phyloP scores from a whole-genome alignment of 2,329 filamentous ascomycete genomes.

The Pseudopyricularia cyperi region DNA sequence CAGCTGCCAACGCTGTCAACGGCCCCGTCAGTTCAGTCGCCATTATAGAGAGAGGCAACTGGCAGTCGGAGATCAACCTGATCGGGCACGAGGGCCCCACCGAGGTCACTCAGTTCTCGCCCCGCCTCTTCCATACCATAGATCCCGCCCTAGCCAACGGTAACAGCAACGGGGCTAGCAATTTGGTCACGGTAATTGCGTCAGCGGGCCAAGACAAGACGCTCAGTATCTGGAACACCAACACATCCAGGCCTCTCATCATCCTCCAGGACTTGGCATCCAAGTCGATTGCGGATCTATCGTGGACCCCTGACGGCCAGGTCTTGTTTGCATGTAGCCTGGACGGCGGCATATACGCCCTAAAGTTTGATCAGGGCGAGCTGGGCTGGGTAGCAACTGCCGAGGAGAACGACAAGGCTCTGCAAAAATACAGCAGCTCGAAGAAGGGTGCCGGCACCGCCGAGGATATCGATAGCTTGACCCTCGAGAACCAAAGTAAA shows the following conservation, averaged over 20 bases:
- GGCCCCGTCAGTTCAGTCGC: constrained; percentile 94
- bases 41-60: constrained; percentile 81
- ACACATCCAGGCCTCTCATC: constrained; percentile 78
- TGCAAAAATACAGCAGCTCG: constrained; percentile 85
- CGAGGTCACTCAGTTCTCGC: constrained; percentile 95
- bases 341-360: constrained; percentile 74
- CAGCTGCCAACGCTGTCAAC: constrained; percentile 92
- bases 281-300: constrained; percentile 87
- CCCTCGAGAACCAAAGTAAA: constrained; percentile 84
- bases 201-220: constrained; percentile 96
- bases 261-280: constrained; percentile 78
- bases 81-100: constrained; percentile 96
- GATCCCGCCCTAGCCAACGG: constrained; percentile 46
- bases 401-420: constrained; percentile 81
- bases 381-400: constrained; percentile 76
- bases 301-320: constrained; percentile 87
- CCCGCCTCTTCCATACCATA: constrained; percentile 67
- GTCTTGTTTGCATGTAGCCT: constrained; percentile 76
- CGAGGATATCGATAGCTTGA: constrained; percentile 79
- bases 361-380: constrained; percentile 75
- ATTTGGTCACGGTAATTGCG: constrained; percentile 79
- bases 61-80: constrained; percentile 94
- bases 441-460: constrained; percentile 81
- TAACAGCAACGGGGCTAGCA: constrained; percentile 22
- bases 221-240: constrained; percentile 94